Conservation (phyloP, 1,284 basidiomycete genomes). For the Tylopilus sp. region DNA sequence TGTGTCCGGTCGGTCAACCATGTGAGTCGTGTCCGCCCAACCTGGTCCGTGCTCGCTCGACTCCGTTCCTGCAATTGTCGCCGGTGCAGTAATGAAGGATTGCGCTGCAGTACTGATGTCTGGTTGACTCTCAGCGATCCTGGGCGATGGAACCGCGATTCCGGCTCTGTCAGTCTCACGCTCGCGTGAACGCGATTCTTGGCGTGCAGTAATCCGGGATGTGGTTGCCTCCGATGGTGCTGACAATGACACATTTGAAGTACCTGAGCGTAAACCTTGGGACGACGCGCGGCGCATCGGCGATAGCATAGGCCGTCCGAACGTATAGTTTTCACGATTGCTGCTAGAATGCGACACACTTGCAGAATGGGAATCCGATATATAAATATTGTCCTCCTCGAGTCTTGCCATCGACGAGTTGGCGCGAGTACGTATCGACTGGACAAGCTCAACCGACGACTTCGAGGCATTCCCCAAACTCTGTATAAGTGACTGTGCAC, state of each 20-base stretch:
- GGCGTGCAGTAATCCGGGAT: slow-evolving; percentile 31
- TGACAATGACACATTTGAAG: slow-evolving; percentile 36
- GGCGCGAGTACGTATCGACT: slow-evolving; percentile 55
- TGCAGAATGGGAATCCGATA: slow-evolving; percentile 60
- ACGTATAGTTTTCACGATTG: slow-evolving; percentile 75
- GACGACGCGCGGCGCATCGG: slow-evolving; percentile 31
- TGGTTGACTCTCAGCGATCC: slow-evolving; percentile 53
- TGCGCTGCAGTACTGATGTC: slow-evolving; percentile 75
- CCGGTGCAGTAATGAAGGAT: slow-evolving; percentile 74
- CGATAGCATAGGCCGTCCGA: slow-evolving; percentile 64
- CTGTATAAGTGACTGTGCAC: slow-evolving; percentile 73
- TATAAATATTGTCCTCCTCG: slow-evolving; percentile 60
- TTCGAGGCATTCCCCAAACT: slow-evolving; percentile 69
- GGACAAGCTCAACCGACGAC: slow-evolving; percentile 69
- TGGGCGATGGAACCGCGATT: slow-evolving; percentile 24
- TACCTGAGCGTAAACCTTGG: slow-evolving; percentile 26
- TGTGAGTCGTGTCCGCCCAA: slow-evolving; percentile 53
- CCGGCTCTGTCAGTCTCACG: slow-evolving; percentile 24
- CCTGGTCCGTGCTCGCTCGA: slow-evolving; percentile 44
- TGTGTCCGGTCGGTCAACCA: slow-evolving; percentile 49
- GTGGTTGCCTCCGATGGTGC: slow-evolving; percentile 40
- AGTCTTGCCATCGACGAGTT: slow-evolving; percentile 73
- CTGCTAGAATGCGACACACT: slow-evolving; percentile 59
- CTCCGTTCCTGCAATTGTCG: slow-evolving; percentile 61
- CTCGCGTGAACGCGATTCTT: slow-evolving; percentile 23